Conservation (phyloP, 2,329 filamentous ascomycete genomes). For the Stagonosporopsis rhizophila region DNA sequence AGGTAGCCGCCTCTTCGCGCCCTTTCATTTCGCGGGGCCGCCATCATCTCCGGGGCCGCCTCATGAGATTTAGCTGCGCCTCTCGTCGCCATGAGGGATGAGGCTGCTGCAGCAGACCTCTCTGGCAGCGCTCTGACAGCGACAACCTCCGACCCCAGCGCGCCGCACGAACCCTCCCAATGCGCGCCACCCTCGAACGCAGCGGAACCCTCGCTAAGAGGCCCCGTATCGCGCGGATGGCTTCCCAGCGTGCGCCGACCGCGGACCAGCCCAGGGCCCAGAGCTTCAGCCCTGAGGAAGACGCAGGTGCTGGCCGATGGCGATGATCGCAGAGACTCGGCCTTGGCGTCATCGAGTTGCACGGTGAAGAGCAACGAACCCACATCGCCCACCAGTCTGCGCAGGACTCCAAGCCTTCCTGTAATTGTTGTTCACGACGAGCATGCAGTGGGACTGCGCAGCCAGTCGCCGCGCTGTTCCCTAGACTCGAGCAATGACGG, state of each 20-base stretch:
- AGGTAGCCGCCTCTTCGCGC: conserved; percentile 23
- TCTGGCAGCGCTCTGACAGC: conserved; percentile 29
- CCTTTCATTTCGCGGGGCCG: conserved; percentile 41
- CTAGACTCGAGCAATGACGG: conserved; percentile 18
- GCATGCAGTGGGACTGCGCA: conserved; percentile 20
- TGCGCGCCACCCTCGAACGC: conserved; percentile 20
- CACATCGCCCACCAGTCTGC: conserved; percentile 40
- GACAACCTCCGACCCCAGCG: conserved; percentile 17
- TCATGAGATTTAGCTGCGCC: conserved; percentile 41
- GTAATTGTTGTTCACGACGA: conserved; percentile 56
- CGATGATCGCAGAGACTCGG: conserved; percentile 51
- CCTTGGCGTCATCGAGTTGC: conserved; percentile 47
- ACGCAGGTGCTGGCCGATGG: conserved; percentile 38
- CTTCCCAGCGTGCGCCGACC: conserved; percentile 48
- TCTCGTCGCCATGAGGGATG: conserved; percentile 43
- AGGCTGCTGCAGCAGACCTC: conserved; percentile 31
- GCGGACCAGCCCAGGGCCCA: conserved; percentile 47
- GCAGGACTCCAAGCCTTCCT: conserved; percentile 52
- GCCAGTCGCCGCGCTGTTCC: conserved; percentile 20
- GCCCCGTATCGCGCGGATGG: conserved; percentile 45
- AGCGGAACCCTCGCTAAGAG: conserved; percentile 22
- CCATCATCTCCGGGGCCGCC: conserved; percentile 34
- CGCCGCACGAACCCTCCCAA: conserved; percentile 5
- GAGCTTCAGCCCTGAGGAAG: conserved; percentile 40
- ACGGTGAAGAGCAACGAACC: conserved; percentile 43